Base-by-base conservation (phyloP, 1,284 basidiomycete genomes). In the Malassezia psittaci region DNA sequence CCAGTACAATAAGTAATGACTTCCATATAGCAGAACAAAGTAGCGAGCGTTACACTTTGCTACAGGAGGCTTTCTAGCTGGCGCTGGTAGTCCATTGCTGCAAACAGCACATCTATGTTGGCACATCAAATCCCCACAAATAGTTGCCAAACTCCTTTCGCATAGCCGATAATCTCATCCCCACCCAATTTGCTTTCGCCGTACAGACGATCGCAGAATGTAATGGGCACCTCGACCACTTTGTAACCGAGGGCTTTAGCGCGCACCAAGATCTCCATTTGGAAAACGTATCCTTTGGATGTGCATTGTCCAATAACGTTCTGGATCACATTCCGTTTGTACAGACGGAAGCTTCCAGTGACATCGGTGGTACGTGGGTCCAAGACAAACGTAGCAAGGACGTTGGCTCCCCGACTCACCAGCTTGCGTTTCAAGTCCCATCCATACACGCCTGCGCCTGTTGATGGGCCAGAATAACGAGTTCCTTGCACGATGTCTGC, bases 191-290 rank as follows among this genome's bases (percentile, higher is more conserved):
- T 93, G 74, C 86, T 88, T 76, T 91, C 88, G 3, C 89, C 89
- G 74, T 86, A 91, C 65, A 93, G 84, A 37, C 89, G 82, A 77
- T 93, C 89, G 90, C 88, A 72, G 54, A 93, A 93, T 1, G 88
- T 91, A 66, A 93, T 93, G 0, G 89, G 89, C 43, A 91, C 82
- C 75, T 93, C 89, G 11, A 87, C 89, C 1, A 93, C 83, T 5
- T 81, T 82, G 76, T 88, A 91, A 7, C 87, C 88, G 48, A 86
- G 77, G 1, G 85, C 82, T 44, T 84, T 80, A 2, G 89, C 89
- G 4, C 89, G 83, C 24, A 90, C 89, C 80, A 91, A 89, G 82
- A 91, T 91, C 76, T 93, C 89, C 89, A 93, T 93, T 78, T 93
- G 89, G 79, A 93, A 91, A 13, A 93, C 89, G 68, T 91, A 93